These are phyloP conservation scores for Sanghuangporus weigelae DNA, from an alignment of 1,284 basidiomycete species.

Conservation along the genomic window DNA sequence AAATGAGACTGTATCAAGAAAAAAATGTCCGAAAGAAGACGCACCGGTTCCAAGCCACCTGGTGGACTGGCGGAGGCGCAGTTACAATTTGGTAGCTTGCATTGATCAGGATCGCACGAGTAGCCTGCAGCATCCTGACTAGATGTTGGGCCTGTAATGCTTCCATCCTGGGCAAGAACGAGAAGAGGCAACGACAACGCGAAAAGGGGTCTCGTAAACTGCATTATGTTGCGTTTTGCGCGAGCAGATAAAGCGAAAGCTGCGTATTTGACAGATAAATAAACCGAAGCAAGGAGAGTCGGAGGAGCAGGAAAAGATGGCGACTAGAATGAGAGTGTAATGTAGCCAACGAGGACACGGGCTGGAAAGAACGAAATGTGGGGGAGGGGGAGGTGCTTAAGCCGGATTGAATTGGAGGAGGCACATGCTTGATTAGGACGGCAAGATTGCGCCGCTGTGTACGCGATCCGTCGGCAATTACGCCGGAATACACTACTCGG, in stretches of 20 bases:
- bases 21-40: not conserved
- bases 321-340: not conserved
- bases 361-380: not conserved
- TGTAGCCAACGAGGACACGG: not conserved
- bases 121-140: slow-evolving; percentile 54
- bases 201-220: not conserved
- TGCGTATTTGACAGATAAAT: not conserved
- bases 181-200: slow-evolving; percentile 23
- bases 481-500: too few relatives aligned
- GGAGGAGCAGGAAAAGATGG: not conserved
- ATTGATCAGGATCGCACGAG: slow-evolving; percentile 59
- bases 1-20: not conserved
- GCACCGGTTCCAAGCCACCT: slow-evolving; percentile 61
- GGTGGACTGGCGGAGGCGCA: slow-evolving; percentile 71
- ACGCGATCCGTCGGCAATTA: not conserved
- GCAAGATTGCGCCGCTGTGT: not conserved
- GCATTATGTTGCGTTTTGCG: not conserved
- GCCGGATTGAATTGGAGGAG: not conserved
- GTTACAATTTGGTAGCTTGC: slow-evolving; percentile 64
- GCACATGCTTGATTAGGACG: not conserved
- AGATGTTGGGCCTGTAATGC: slow-evolving; percentile 41
- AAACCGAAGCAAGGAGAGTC: not conserved
- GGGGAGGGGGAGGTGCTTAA: not conserved
- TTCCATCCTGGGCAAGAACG: slow-evolving; percentile 48
- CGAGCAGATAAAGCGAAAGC: not conserved